Evolutionary conservation across 148 eudicot species (phyloP), one percentile per base, ranked within the genome.

Genomic region (Rhododendron simsii): DNA sequence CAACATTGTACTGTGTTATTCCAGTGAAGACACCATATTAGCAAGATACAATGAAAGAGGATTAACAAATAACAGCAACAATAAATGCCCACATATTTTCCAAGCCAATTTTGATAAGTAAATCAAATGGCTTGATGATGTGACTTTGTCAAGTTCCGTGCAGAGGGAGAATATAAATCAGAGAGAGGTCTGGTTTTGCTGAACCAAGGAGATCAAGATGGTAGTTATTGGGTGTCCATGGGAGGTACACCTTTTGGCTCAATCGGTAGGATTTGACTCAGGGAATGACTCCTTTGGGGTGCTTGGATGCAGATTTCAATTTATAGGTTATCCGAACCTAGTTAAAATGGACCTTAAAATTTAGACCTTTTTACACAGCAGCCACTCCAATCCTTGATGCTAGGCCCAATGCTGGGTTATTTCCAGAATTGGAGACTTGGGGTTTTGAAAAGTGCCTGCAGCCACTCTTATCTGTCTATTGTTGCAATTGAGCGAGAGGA

Each of bases 31-130:
- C 20, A 81, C 23, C 28, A 48, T 44, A 23, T 80, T 48, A 80
- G 82, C 39, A 2, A 16, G 47, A 81, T 33, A 81, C 37, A 50
- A 74, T 20, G 23, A 33, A 75, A 84, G 16, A 44, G 37, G 74
- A 84, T 15, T 23, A 21, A 74, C 44, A 82, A 82, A 81, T 35
- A 81, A 61, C 45, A 61, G 84, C 75, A 82, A 55, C 20, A 55
- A 55, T 55, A 55, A 55, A 55, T 55, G 20, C 61, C 61, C 20
- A 55, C 61, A 55, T 55, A 15, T 55, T 55, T 51, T 55, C 61
- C 61, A 55, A 55, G 35, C 76, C 77, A 41, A 35, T 44, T 81
- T 44, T 13, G n/a, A 26, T 15, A 30, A 16, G 76, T n/a, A 63
- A 23, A 83, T 77, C 82, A 0, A 16, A 28, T 14, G 81, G 82